phyloP scores from a whole-genome alignment of 352 stramenopile species.

The Globisporangium rhizosaccharum region DNA sequence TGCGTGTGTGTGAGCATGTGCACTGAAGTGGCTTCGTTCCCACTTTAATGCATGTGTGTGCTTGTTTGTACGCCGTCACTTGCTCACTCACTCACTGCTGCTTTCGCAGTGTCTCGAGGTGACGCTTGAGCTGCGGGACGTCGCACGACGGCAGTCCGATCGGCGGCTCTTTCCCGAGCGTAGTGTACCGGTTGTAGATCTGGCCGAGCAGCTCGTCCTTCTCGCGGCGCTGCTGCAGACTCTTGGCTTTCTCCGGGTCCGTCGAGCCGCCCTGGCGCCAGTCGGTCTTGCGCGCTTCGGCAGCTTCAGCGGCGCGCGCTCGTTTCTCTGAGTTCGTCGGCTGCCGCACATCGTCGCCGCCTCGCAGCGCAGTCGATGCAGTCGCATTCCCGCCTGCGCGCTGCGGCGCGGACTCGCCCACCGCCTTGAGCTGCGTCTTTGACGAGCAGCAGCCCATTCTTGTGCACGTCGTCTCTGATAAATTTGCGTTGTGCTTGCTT shows the following conservation, averaged over 20 bases:
- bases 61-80: too few species aligned
- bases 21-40: too few species aligned
- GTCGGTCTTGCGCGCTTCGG: slow-evolving; percentile 55
- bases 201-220: slow-evolving; percentile 84
- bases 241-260: slow-evolving; percentile 63
- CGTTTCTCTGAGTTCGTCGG: slow-evolving; percentile 67
- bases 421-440: slow-evolving; percentile 38
- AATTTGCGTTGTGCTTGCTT: background rate
- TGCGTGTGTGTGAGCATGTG: too few species aligned
- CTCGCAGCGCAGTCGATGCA: slow-evolving; percentile 4
- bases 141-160: slow-evolving; percentile 80
- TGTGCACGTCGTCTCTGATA: background rate
- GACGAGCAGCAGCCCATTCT: slow-evolving; percentile 72
- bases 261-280: slow-evolving; percentile 69
- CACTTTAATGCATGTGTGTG: too few species aligned
- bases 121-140: slow-evolving; percentile 65
- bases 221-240: slow-evolving; percentile 56
- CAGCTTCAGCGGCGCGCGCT: slow-evolving; percentile 49
- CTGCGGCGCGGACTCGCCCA: slow-evolving; percentile 20
- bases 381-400: background rate
- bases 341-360: slow-evolving; percentile 21
- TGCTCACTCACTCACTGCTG: background rate
- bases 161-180: slow-evolving; percentile 64
- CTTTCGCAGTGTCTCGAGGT: slow-evolving; percentile 62
- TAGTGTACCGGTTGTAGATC: slow-evolving; percentile 77